Evolutionary conservation across 2,329 filamentous ascomycete species (phyloP), one percentile per base, ranked within the genome.

Genomic region (Fusarium sp.): DNA sequence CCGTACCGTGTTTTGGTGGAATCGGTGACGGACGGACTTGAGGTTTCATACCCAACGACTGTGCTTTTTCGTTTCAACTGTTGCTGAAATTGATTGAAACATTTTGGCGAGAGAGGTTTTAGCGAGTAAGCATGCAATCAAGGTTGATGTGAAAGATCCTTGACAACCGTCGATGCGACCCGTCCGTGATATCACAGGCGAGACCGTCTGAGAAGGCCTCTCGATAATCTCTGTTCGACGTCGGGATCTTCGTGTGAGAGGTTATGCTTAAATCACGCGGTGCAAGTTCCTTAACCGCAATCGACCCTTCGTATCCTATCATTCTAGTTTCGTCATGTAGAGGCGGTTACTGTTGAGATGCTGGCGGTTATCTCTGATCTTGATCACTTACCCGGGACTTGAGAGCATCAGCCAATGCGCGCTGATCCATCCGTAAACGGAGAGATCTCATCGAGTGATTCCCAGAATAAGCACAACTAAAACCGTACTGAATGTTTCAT

Each of bases 101-200:
- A 29, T 62, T 64, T 47, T 24, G 50, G 16, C 22, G n/a, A 58
- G n/a, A 7, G 11, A 31, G 34, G 22, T 16, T 63, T 50, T 50
- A 27, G 22, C 35, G 14, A 47, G 22, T 67, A 75, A 64, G 69
- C 72, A 75, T 72, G 69, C 65, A 61, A 70, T 75, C 66, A 73
- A 74, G 62, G 62, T 70, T 74, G 68, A 38, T 31, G 47, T 50
- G 38, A 45, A 42, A 24, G 22, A 47, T 52, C 59, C 60, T 35
- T 54, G 45, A 22, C 22, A 31, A 18, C 45, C 45, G 13, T 38
- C 6, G 34, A 54, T 62, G 45, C 45, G 60, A 54, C 45, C 22
- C n/a, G 24, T 38, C 27, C 13, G 4, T 31, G 18, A 54, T 10
- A 40, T 62, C 60, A 61, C 58, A 61, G 6, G 3, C 14, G 7